phyloP scores from a whole-genome alignment of 495 filamentous ascomycete genomes.

The Rhizodiscina lignyota region DNA sequence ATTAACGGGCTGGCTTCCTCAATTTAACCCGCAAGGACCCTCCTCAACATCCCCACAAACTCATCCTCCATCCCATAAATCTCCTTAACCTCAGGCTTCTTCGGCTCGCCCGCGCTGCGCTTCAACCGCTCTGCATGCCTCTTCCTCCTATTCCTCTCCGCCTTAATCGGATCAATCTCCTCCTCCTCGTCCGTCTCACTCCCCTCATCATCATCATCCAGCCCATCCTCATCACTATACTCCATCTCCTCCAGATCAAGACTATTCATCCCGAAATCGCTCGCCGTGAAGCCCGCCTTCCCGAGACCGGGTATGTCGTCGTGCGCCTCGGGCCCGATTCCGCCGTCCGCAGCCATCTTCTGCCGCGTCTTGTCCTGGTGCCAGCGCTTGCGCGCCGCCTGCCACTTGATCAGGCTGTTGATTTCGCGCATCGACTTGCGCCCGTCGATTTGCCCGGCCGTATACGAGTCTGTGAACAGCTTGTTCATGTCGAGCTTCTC shows the following conservation, averaged over 20 bases:
- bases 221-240: constrained; percentile 53
- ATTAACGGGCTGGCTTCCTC: no score
- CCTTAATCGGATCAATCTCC: constrained; percentile 74
- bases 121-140: constrained; percentile 65
- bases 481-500: constrained; percentile 86
- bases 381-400: constrained; percentile 88
- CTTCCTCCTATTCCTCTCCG: constrained; percentile 58
- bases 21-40: constrained; percentile 69
- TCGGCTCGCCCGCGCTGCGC: constrained; percentile 73
- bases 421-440: constrained; percentile 63
- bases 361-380: constrained; percentile 93
- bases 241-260: constrained; percentile 66
- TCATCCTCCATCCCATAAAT: constrained; percentile 58
- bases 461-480: constrained; percentile 62
- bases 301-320: constrained; percentile 24
- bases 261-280: constrained; percentile 79
- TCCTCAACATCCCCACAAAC: constrained; percentile 72
- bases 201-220: constrained; percentile 40
- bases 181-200: constrained; percentile 49
- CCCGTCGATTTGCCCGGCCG: constrained; percentile 48
- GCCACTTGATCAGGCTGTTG: constrained; percentile 75
- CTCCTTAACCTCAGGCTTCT: constrained; percentile 67
- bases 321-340: no score
- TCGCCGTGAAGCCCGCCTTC: constrained; percentile 43
- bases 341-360: constrained; percentile 81